Conservation (phyloP, 345 rosid genomes). For the Eucalyptus sp. region DNA sequence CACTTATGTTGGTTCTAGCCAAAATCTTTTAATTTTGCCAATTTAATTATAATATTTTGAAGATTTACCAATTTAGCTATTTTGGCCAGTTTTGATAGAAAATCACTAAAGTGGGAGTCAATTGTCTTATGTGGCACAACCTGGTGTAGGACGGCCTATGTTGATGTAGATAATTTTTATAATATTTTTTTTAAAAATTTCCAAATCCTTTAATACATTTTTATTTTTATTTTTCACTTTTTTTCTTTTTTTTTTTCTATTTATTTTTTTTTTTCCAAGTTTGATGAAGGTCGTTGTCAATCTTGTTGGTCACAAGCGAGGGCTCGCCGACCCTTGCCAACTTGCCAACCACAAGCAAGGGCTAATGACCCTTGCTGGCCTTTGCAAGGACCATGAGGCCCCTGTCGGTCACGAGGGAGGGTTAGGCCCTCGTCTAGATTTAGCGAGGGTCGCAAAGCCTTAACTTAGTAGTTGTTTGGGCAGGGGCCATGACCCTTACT, state of each 20-base stretch:
- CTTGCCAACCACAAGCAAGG: too few relatives aligned
- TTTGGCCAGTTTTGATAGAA: fast-evolving
- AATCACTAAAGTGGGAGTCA: fast-evolving
- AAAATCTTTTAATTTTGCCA: too few relatives aligned
- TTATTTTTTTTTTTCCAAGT: too few relatives aligned
- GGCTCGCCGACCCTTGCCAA: too few relatives aligned
- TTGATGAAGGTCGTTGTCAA: fast-evolving
- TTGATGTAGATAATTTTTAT: fast-evolving
- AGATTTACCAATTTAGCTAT: too few relatives aligned
- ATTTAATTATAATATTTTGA: too few relatives aligned
- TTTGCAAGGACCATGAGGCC: neutral
- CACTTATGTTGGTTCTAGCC: fast-evolving
- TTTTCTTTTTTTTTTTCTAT: too few relatives aligned
- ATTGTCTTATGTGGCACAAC: fast-evolving
- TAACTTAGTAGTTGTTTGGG: neutral
- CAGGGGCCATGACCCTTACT: fast-evolving
- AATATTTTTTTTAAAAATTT: too few relatives aligned
- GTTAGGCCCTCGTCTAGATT: fast-evolving
- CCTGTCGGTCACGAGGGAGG: fast-evolving
- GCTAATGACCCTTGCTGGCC: fast-evolving
- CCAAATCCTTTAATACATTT: too few relatives aligned
- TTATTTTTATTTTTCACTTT: too few relatives aligned
- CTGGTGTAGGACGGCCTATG: fast-evolving
- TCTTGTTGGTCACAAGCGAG: too few relatives aligned
- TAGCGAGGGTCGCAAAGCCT: neutral